phyloP scores from a whole-genome alignment of 2,329 filamentous ascomycete genomes.

The Clonostachys byssicola region DNA sequence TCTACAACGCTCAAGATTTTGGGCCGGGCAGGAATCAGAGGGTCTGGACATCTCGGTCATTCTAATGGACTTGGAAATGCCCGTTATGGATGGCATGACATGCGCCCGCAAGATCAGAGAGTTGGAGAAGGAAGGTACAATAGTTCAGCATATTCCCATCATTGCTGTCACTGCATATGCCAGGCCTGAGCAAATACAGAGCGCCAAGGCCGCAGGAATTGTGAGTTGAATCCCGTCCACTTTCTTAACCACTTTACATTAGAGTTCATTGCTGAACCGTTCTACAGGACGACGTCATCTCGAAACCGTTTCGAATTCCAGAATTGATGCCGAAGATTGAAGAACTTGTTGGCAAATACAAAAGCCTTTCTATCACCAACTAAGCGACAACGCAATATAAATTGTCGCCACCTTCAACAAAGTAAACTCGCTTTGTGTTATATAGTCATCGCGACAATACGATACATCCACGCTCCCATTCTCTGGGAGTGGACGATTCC shows the following conservation, averaged over 20 bases:
- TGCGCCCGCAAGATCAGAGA: constrained; percentile 67
- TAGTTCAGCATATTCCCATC: constrained; percentile 66
- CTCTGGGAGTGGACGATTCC: too few relatives aligned
- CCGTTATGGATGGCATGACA: constrained; percentile 76
- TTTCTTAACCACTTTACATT: neutral
- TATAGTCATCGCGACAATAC: too few relatives aligned
- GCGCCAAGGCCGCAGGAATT: constrained; percentile 69
- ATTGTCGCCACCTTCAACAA: neutral
- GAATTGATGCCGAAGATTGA: constrained; percentile 66
- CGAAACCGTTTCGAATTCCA: constrained; percentile 76
- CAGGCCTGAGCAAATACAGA: constrained; percentile 67
- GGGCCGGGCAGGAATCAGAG: constrained; percentile 40
- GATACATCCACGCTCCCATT: too few relatives aligned
- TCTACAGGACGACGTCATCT: constrained; percentile 65
- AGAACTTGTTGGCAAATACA: constrained; percentile 42
- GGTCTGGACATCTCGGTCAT: constrained; percentile 60
- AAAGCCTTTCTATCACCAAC: constrained; percentile 16
- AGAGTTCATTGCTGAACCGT: constrained; percentile 1
- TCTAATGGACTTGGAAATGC: constrained; percentile 81
- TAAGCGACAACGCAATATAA: neutral
- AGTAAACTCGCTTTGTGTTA: neutral
- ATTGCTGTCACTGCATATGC: constrained; percentile 84
- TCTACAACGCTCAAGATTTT: constrained; percentile 51
- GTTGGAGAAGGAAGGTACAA: constrained; percentile 57
- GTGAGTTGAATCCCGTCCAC: constrained; percentile 35